Percentiles rank a stretch among this genome's conserved stretches.
Evolutionary conservation across 805 yeast genomes (phyloP).

Genomic region (Cyberlindnera maritima): DNA sequence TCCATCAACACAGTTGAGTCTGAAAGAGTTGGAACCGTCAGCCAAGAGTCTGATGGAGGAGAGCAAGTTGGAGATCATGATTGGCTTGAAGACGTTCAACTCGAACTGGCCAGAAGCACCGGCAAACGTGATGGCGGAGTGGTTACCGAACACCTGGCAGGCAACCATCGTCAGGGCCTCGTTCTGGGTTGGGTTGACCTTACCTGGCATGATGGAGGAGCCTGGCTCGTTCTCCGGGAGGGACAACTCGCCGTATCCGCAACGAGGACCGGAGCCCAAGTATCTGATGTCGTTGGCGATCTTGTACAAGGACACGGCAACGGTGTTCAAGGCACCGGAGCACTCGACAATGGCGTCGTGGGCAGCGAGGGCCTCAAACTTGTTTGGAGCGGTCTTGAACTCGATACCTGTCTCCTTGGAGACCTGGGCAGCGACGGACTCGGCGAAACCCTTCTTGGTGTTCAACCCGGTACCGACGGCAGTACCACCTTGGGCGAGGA

Average conservation of each 20-base stretch:
- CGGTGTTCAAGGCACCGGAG: slow-evolving; percentile 93
- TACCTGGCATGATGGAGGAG: slow-evolving; percentile 99
- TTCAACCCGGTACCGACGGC: slow-evolving; percentile 99
- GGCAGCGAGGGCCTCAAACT: slow-evolving; percentile 98
- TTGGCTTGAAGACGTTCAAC: slow-evolving; percentile 97
- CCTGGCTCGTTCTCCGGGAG: slow-evolving; percentile 99
- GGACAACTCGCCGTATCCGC: slow-evolving; percentile 95
- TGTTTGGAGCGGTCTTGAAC: slow-evolving; percentile 95
- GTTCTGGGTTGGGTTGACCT: slow-evolving; percentile 98
- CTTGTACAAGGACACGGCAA: slow-evolving; percentile 90
- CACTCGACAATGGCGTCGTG: slow-evolving; percentile 98
- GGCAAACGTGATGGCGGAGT: slow-evolving; percentile 90
- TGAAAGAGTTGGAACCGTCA: slow-evolving; percentile 88
- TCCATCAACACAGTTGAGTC: slow-evolving; percentile 93
- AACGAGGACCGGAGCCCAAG: slow-evolving; percentile 98
- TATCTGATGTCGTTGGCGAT: slow-evolving; percentile 98
- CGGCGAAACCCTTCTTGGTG: slow-evolving; percentile 88
- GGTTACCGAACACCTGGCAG: slow-evolving; percentile 96
- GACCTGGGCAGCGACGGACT: slow-evolving; percentile 82
- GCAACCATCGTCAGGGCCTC: slow-evolving; percentile 99
- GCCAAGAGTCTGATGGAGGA: slow-evolving; percentile 84
- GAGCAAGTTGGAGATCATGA: slow-evolving; percentile 86
- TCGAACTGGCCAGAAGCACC: slow-evolving; percentile 99
- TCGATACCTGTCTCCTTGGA: slow-evolving; percentile 82
- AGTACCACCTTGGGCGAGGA: slow-evolving; percentile 98